Conservation (phyloP, 2,329 filamentous ascomycete genomes). For the Aspergillus thermomutatus region DNA sequence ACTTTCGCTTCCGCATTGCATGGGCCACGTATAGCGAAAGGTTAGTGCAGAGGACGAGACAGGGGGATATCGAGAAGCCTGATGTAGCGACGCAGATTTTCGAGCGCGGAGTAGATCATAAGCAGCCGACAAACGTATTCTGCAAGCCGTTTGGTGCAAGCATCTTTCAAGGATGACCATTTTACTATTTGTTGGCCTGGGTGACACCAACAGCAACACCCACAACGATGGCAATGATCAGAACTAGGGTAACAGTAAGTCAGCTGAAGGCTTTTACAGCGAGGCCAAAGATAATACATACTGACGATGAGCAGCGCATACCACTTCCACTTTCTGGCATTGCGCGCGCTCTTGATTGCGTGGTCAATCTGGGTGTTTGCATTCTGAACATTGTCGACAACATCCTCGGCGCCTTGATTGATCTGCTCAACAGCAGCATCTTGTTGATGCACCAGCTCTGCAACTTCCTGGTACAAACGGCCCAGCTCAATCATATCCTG, state of each 20-base stretch:
- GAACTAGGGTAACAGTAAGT: conserved; percentile 36
- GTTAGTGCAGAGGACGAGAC: not conserved
- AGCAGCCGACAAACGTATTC: conserved; percentile 17
- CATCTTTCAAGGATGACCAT: not conserved
- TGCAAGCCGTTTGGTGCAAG: not conserved
- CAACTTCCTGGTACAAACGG: conserved; percentile 85
- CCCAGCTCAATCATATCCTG: conserved; percentile 82
- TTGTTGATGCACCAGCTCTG: conserved; percentile 80
- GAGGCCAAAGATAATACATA: conserved; percentile 38
- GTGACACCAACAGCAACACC: conserved; percentile 49
- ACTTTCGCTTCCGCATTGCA: not conserved
- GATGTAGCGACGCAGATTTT: not conserved
- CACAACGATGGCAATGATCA: conserved; percentile 54
- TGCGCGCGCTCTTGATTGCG: conserved; percentile 78
- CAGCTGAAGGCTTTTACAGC: not conserved
- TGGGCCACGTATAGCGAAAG: not conserved
- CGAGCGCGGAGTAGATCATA: conserved; percentile 12
- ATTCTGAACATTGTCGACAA: conserved; percentile 77
- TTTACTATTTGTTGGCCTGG: conserved; percentile 23
- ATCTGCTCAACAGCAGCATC: conserved; percentile 76
- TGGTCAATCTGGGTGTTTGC: conserved; percentile 78
- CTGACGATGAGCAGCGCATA: conserved; percentile 76
- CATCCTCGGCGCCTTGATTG: conserved; percentile 81
- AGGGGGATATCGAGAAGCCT: not conserved
- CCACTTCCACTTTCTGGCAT: conserved; percentile 92